Conservation (phyloP, 768 basidiomycete genomes). For the Trametes elegans region DNA sequence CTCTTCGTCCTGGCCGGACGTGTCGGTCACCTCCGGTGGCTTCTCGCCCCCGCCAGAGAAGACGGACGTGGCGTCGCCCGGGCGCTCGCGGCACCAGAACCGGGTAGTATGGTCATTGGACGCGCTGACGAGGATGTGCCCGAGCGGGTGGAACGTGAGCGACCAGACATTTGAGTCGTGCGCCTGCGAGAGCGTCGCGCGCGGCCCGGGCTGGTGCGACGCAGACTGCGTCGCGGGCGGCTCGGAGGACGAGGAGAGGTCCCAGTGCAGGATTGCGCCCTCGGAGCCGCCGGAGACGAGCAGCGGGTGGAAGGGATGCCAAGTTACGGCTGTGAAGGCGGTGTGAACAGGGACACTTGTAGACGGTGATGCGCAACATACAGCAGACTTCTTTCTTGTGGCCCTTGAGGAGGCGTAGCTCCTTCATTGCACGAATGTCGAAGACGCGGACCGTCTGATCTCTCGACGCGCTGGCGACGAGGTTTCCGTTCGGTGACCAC, state of each 20-base stretch:
- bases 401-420: slow-evolving; percentile 86
- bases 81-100: slow-evolving; percentile 95
- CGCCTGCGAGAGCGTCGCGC: slow-evolving; percentile 88
- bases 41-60: slow-evolving; percentile 84
- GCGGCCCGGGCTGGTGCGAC: slow-evolving; percentile 46
- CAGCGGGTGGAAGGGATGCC: slow-evolving; percentile 94
- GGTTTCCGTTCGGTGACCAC: slow-evolving; percentile 94
- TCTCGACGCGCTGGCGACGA: slow-evolving; percentile 91
- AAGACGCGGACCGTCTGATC: slow-evolving; percentile 96
- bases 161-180: slow-evolving; percentile 99
- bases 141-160: slow-evolving; percentile 91
- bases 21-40: slow-evolving; percentile 66
- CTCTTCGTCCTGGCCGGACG: slow-evolving; percentile 50
- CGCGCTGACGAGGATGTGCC: slow-evolving; percentile 89
- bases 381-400: slow-evolving; percentile 99
- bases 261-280: slow-evolving; percentile 94
- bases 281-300: slow-evolving; percentile 94
- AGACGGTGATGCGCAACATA: slow-evolving; percentile 39
- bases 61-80: slow-evolving; percentile 76
- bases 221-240: slow-evolving; percentile 37
- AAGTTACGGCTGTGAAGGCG: slow-evolving; percentile 66
- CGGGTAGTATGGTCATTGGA: slow-evolving; percentile 99
- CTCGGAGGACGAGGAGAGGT: slow-evolving; percentile 63
- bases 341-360: neutral
- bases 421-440: slow-evolving; percentile 98